These are phyloP conservation scores for Yamadazyma takamatsuzukensis DNA, from an alignment of 805 yeast genomes.

Conservation along the genomic window DNA sequence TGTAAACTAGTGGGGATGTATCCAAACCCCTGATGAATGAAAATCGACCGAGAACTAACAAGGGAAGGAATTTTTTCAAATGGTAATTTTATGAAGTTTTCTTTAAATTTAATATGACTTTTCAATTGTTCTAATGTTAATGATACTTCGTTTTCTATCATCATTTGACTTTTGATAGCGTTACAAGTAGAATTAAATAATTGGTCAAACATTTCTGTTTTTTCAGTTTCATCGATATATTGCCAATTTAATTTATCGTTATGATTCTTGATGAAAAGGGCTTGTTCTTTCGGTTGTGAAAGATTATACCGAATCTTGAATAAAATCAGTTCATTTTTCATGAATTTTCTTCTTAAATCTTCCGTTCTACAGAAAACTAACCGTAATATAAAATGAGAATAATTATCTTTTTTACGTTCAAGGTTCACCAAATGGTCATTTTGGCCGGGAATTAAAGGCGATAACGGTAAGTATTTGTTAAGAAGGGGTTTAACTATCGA, in stretches of 20 bases:
- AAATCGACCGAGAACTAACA: conserved; percentile 69
- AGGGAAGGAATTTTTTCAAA: conserved; percentile 82
- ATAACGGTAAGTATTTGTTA: conserved; percentile 62
- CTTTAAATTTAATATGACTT: conserved; percentile 48
- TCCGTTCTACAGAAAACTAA: conserved; percentile 86
- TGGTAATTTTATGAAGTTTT: conserved; percentile 77
- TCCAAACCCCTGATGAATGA: conserved; percentile 65
- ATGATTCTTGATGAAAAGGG: conserved; percentile 57
- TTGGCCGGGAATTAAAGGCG: conserved; percentile 16
- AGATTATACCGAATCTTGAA: conserved; percentile 70
- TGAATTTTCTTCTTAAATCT: conserved; percentile 76
- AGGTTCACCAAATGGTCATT: conserved; percentile 38
- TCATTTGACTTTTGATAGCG: conserved; percentile 35
- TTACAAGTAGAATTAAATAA: conserved; percentile 54
- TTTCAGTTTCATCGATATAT: conserved; percentile 61
- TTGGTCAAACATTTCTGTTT: conserved; percentile 42
- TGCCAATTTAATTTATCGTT: conserved; percentile 68
- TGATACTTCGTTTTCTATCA: conserved; percentile 24
- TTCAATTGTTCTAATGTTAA: conserved; percentile 49
- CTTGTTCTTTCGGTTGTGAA: conserved; percentile 64
- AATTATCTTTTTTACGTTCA: conserved; percentile 85
- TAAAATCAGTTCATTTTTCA: conserved; percentile 69
- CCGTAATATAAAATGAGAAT: conserved; percentile 84
- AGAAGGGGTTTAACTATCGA: conserved; percentile 61
- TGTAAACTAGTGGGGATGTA: conserved; percentile 84